Evolutionary conservation across 2,329 filamentous ascomycete genomes (phyloP).

Genomic region (Colletotrichum navitas): DNA sequence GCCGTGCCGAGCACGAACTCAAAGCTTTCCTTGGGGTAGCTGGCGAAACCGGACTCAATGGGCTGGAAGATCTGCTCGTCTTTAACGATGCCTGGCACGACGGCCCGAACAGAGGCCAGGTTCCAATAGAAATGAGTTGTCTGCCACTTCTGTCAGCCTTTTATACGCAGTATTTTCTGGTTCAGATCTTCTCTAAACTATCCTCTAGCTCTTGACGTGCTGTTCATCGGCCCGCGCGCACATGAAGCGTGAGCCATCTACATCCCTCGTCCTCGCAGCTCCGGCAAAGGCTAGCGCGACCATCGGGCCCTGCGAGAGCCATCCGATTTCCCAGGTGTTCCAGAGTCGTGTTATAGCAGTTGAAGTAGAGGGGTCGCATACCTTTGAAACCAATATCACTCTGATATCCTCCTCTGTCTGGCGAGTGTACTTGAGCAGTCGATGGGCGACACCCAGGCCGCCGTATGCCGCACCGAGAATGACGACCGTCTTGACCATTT

Average conservation of each 20-base stretch:
- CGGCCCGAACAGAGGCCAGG: constrained; percentile 66
- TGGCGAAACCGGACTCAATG: constrained; percentile 62
- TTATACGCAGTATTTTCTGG: background rate
- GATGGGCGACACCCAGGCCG: constrained; percentile 66
- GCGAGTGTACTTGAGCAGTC: constrained; percentile 65
- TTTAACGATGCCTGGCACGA: constrained; percentile 63
- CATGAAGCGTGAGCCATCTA: background rate
- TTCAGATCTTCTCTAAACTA: background rate
- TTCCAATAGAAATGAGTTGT: constrained; percentile 72
- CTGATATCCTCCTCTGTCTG: constrained; percentile 61
- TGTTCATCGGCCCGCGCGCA: background rate
- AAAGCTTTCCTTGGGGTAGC: constrained; percentile 62
- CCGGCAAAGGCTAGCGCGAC: constrained; percentile 25
- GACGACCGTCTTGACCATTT: constrained; percentile 66
- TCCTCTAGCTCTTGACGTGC: background rate
- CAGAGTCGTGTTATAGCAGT: background rate
- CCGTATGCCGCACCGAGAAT: constrained; percentile 67
- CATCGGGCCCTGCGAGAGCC: background rate
- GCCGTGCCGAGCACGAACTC: constrained; percentile 67
- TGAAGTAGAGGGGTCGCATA: constrained; percentile 46
- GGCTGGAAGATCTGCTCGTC: constrained; percentile 65
- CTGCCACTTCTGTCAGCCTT: constrained; percentile 48
- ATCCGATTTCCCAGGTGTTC: background rate
- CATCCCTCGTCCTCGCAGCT: constrained; percentile 17
- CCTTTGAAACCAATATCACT: constrained; percentile 69